Percentiles rank a stretch among this genome's conserved stretches.
Conservation (phyloP, 257 asterid species). For the Mitragyna speciosa region DNA sequence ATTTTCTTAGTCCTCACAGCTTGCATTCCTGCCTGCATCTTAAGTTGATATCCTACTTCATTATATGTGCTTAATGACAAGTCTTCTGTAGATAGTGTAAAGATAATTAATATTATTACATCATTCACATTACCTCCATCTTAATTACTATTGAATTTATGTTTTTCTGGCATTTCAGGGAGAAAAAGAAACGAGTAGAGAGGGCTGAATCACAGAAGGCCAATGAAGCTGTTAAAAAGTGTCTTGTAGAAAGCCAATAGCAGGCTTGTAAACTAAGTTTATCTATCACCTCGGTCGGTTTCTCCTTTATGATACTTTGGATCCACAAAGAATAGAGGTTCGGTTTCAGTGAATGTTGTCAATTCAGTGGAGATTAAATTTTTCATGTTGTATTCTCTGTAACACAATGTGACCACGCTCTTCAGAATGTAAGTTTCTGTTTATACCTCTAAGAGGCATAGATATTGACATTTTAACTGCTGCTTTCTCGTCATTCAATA, state of each 20-base stretch:
- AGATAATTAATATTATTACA: background rate
- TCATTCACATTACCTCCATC: background rate
- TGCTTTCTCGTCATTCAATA: background rate
- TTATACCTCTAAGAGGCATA: conserved; percentile 1
- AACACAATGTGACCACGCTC: background rate
- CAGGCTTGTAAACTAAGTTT: conserved; percentile 5
- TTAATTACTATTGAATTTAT: background rate
- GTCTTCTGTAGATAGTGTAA: background rate
- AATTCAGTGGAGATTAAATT: background rate
- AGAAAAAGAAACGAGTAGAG: conserved; percentile 85
- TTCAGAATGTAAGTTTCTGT: background rate
- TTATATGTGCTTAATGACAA: background rate
- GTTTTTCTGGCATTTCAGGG: conserved; percentile 45
- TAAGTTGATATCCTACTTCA: background rate
- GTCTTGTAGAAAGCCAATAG: conserved; percentile 46
- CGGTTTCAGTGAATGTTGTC: background rate
- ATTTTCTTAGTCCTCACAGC: background rate
- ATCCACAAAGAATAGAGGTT: background rate
- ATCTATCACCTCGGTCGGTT: conserved; percentile 15
- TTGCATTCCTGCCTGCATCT: background rate
- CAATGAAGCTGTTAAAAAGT: conserved; percentile 70
- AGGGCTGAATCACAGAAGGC: conserved; percentile 76
- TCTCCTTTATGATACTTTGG: conserved; percentile 7
- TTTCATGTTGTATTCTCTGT: background rate
- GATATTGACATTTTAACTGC: background rate